phyloP scores from a whole-genome alignment of 768 basidiomycete genomes.

The Psilocybe tampanensis region DNA sequence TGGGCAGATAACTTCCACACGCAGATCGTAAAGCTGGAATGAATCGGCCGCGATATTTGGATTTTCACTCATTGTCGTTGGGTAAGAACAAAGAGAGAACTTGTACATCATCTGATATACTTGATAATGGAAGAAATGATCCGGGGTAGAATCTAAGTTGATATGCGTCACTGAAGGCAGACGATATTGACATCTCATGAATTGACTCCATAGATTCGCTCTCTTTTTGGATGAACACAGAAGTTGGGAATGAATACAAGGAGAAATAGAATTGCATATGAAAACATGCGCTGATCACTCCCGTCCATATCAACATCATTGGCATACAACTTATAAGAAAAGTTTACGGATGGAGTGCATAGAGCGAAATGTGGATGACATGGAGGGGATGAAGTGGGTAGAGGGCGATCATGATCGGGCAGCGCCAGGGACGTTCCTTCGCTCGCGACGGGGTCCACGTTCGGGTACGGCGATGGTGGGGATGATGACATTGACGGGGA shows the following conservation, averaged over 20 bases:
- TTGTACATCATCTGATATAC: background rate
- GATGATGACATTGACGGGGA: slow-evolving; percentile 70
- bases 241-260: slow-evolving; percentile 20
- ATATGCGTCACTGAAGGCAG: too few relatives aligned
- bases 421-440: slow-evolving; percentile 83
- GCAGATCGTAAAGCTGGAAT: slow-evolving; percentile 67
- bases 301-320: slow-evolving; percentile 1
- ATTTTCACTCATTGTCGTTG: background rate
- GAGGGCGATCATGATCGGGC: slow-evolving; percentile 41
- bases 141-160: too few relatives aligned
- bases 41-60: slow-evolving; percentile 31
- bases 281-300: slow-evolving; percentile 13
- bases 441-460: slow-evolving; percentile 72
- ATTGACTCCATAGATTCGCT: slow-evolving; percentile 1
- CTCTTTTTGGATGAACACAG: slow-evolving; percentile 12
- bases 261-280: slow-evolving; percentile 19
- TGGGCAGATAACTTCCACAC: slow-evolving; percentile 63
- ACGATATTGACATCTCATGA: background rate
- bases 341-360: background rate
- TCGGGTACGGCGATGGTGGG: slow-evolving; percentile 69
- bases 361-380: background rate
- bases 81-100: background rate
- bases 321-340: background rate
- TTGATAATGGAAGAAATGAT: background rate
- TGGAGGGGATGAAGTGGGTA: background rate